Percentiles rank a stretch among this genome's conserved stretches.
These are phyloP conservation scores for Phytopythium oedochilum DNA, from an alignment of 352 stramenopile genomes.

Conservation along the genomic window DNA sequence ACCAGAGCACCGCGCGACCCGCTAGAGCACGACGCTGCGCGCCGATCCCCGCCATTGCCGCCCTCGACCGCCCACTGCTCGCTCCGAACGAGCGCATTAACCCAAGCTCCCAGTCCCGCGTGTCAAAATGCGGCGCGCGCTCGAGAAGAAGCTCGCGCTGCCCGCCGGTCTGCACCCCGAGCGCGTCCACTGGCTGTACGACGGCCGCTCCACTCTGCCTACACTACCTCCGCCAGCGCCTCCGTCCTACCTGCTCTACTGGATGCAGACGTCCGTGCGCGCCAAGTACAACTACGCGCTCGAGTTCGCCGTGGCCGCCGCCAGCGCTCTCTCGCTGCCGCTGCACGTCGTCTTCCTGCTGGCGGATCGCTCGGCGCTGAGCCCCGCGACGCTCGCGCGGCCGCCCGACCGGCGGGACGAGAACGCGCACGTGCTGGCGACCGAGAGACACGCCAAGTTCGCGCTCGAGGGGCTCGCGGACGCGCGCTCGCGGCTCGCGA, in stretches of 20 bases:
- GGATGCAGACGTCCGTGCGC: slow-evolving; percentile 86
- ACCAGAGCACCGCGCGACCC: too few species aligned
- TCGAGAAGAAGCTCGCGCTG: slow-evolving; percentile 46
- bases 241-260: slow-evolving; percentile 62
- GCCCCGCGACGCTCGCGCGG: slow-evolving; percentile 4
- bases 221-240: too few species aligned
- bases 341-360: slow-evolving; percentile 77
- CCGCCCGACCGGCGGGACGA: slow-evolving; percentile 27
- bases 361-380: slow-evolving; percentile 44
- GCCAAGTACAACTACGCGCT: slow-evolving; percentile 81
- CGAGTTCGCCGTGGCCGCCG: slow-evolving; percentile 66
- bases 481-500: slow-evolving; percentile 30
- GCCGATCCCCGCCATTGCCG: not conserved
- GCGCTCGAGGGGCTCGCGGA: slow-evolving; percentile 61
- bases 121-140: slow-evolving; percentile 46
- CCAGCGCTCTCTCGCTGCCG: slow-evolving; percentile 57
- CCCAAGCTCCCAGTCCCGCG: too few species aligned
- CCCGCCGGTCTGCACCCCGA: slow-evolving; percentile 58
- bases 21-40: too few species aligned
- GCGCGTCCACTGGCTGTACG: slow-evolving; percentile 73
- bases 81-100: not conserved
- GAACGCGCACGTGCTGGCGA: slow-evolving; percentile 59
- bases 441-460: slow-evolving; percentile 72
- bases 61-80: not conserved
- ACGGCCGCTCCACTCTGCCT: slow-evolving; percentile 19